Percentiles rank a stretch among this genome's conserved stretches.
These are phyloP conservation scores for Podila horticola DNA, from an alignment of 192 early-diverging fungal genomes.

Conservation along the genomic window DNA sequence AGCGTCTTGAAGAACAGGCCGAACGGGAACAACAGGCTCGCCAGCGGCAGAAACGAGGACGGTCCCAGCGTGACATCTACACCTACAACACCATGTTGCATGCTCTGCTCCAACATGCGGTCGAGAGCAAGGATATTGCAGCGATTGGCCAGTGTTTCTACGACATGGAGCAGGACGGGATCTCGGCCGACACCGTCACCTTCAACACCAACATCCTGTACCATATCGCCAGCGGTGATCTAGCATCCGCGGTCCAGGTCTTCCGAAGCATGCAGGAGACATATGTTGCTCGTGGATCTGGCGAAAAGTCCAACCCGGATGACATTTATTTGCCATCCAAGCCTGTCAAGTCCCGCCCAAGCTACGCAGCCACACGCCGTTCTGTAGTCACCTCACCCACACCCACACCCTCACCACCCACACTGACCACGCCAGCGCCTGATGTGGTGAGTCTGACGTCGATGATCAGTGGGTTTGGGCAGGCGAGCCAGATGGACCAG, in stretches of 20 bases:
- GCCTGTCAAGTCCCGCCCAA: slow-evolving; percentile 12
- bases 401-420: background rate
- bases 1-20: background rate
- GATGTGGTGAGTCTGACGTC: slow-evolving; percentile 38
- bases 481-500: slow-evolving; percentile 23
- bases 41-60: background rate
- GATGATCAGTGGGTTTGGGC: slow-evolving; percentile 35
- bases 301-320: background rate
- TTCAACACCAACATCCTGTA: slow-evolving; percentile 52
- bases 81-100: slow-evolving; percentile 52
- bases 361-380: background rate
- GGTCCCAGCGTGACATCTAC: slow-evolving; percentile 26
- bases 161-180: slow-evolving; percentile 46
- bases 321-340: background rate
- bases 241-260: slow-evolving; percentile 30
- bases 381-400: background rate
- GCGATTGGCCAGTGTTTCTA: slow-evolving; percentile 46
- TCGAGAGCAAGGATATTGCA: slow-evolving; percentile 37
- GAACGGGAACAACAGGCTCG: background rate
- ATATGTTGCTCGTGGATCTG: background rate
- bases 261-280: slow-evolving; percentile 31
- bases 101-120: slow-evolving; percentile 37
- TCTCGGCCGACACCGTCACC: slow-evolving; percentile 39
- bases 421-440: slow-evolving; percentile 2
- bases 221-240: slow-evolving; percentile 36